Base-by-base conservation (phyloP, 1,139 yeast genomes). In the Wickerhamiella infanticola region DNA sequence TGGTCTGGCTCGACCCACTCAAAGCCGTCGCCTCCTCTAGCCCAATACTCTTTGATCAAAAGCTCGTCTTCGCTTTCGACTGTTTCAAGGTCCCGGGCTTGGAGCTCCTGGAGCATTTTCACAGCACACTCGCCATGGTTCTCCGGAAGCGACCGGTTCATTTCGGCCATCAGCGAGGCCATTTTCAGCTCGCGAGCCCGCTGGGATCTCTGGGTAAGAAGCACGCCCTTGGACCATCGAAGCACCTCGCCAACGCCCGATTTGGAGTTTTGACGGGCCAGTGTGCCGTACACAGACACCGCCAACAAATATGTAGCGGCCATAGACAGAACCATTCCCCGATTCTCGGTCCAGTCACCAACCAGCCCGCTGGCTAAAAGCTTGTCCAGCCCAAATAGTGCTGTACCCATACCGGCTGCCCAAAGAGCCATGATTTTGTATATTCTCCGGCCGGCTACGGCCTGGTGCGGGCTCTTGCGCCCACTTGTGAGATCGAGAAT, bases 1-100 rank as follows among this genome's bases (percentile, higher is more conserved):
- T 77, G 79, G 58, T 81, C 90, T 1, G 88, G 88, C 55, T 81
- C 90, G 4, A 72, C 77, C 83, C 88, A 82, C 51, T 75, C 80
- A 56, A 79, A 81, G 11, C 81, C 81, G 50, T 79, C 85, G 13
- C 84, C 84, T 13, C 79, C 80, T 47, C 74, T 67, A 61, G 77
- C 73, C 85, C 85, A 79, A 59, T 78, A 79, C 45, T 81, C 84
- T 55, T 79, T 77, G 53, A 77, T 57, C 63, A 72, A 69, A 43
- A 76, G 60, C 48, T 79, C 83, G 47, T 74, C 72, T 45, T 66
- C 70, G 5, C 72, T 70, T 49, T 68, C 71, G 24, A 66, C 63
- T 5, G 66, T 61, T 25, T 58, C 57, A 45, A 70, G 57, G 33
- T 63, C 53, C 36, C 63, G 55, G 18, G 40, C 42, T n/a, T 47